phyloP scores from a whole-genome alignment of 805 yeast species.

The Kluyveromyces nonfermentans region DNA sequence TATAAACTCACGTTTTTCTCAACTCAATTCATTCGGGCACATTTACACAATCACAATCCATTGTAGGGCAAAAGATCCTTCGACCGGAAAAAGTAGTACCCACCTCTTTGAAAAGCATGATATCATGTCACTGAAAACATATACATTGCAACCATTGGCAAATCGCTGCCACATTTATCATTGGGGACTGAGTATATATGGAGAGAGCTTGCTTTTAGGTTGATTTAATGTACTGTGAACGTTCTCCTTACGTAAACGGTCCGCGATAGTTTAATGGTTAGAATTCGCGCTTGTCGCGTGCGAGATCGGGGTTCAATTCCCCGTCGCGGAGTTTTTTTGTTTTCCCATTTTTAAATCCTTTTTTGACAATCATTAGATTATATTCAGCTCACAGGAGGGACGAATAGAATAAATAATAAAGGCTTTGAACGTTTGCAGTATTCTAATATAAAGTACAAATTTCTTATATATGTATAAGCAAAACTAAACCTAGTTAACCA shows the following conservation, averaged over 20 bases:
- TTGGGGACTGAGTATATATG: too few relatives aligned
- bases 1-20: neutral
- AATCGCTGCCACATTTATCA: too few relatives aligned
- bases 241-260: too few relatives aligned
- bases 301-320: slow-evolving; percentile 23
- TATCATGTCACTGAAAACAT: too few relatives aligned
- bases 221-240: too few relatives aligned
- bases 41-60: slow-evolving; percentile 61
- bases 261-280: slow-evolving; percentile 22
- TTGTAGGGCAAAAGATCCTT: slow-evolving; percentile 72
- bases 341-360: too few relatives aligned
- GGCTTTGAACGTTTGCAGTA: neutral
- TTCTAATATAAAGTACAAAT: neutral
- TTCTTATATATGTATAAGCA: neutral
- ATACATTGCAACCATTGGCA: too few relatives aligned
- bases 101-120: too few relatives aligned
- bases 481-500: slow-evolving; percentile 71
- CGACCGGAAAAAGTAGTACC: slow-evolving; percentile 52
- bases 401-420: too few relatives aligned
- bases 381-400: too few relatives aligned
- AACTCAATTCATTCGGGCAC: neutral
- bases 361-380: too few relatives aligned
- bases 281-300: slow-evolving; percentile 23
- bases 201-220: too few relatives aligned
- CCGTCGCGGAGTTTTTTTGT: slow-evolving; percentile 19